Base-by-base conservation (phyloP, 768 basidiomycete species). In the Polyporus arcularius region DNA sequence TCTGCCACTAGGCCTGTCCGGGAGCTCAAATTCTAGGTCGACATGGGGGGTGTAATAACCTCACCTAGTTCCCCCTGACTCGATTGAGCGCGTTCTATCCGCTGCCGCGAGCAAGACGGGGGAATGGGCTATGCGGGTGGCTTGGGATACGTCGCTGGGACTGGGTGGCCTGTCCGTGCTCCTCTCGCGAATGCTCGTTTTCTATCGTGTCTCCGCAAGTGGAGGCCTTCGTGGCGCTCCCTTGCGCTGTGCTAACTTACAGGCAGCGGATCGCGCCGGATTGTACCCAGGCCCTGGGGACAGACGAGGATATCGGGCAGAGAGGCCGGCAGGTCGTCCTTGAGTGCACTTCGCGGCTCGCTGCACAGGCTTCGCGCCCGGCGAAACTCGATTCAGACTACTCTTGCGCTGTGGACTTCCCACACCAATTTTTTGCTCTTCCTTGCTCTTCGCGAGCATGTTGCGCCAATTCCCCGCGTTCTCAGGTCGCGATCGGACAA, bases 361-460 rank as follows among this genome's bases (percentile, higher is more conserved):
- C 60, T 21, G n/a, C 21, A 30, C n/a, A 4, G 52, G 31, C 51
- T 51, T 45, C 39, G 31, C 21, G 21, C 21, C 39, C 47, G 16
- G 60, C 53, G 64, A 40, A 65, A 65, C 64, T 61, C 64, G 50
- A 61, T 61, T 61, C 64, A 65, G 64, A 65, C 64, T 65, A 65
- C 56, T 64, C 58, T 52, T 45, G 48, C 30, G 35, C 55, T 57
- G 61, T 51, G 40, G 43, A 16, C n/a, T 18, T 30, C 18, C 16
- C 16, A 9, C 31, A 9, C 4, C 49, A 32, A 52, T 39, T 52
- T 58, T 52, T 58, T 18, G 9, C 16, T 31, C 16, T 12, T 42
- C 15, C 15, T 16, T 7, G 55, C 55, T 47, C 45, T 47, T 56
- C 18, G 55, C 35, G 45, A 47, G 55, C 31, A 32, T 18, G 26